phyloP scores from a whole-genome alignment of 2,329 filamentous ascomycete species.

The Macroventuria anomochaeta region DNA sequence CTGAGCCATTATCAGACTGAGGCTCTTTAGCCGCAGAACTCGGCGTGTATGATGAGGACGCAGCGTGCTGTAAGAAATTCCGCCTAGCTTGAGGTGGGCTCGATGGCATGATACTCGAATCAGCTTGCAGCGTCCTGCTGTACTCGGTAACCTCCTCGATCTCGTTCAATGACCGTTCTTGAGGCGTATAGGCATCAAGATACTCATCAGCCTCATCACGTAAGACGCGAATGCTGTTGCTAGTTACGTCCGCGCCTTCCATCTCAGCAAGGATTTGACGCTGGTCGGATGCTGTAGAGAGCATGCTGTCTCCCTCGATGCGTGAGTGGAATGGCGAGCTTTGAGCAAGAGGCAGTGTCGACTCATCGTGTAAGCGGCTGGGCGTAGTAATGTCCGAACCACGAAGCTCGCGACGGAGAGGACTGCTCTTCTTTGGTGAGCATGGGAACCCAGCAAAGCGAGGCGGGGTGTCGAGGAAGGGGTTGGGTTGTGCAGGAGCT shows the following conservation, averaged over 20 bases:
- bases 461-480: conserved; percentile 43
- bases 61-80: conserved; percentile 26
- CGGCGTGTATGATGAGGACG: conserved; percentile 20
- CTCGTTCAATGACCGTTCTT: conserved; percentile 40
- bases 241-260: conserved; percentile 32
- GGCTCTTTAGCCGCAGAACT: conserved; percentile 4
- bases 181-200: conserved; percentile 42
- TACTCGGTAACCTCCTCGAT: conserved; percentile 47
- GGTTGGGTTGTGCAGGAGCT: conserved; percentile 30
- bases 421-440: conserved; percentile 45
- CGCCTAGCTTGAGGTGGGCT: conserved; percentile 33
- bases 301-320: conserved; percentile 34
- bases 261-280: conserved; percentile 42
- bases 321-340: conserved; percentile 46
- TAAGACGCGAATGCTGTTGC: conserved; percentile 38
- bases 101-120: conserved; percentile 26
- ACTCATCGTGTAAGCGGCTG: conserved; percentile 34
- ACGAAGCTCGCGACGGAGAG: conserved; percentile 40
- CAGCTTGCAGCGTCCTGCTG: conserved; percentile 31
- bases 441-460: conserved; percentile 33
- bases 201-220: conserved; percentile 45
- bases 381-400: conserved; percentile 35
- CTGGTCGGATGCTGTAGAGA: conserved; percentile 40
- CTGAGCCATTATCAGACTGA: conserved; percentile 1
- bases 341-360: conserved; percentile 35